Evolutionary conservation across 106 monocot species (phyloP).

Genomic region (Cymbidium sinense): DNA sequence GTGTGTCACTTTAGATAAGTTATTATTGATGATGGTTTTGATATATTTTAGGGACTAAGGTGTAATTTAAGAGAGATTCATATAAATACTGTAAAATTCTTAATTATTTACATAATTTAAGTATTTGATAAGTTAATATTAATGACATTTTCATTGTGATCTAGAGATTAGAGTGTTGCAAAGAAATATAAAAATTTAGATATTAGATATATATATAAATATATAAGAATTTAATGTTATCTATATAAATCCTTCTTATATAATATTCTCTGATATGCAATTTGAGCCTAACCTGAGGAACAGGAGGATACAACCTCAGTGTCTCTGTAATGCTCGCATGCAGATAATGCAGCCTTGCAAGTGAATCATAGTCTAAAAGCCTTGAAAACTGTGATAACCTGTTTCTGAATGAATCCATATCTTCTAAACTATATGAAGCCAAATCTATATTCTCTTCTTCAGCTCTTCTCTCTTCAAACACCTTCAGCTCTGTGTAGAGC

Average conservation of each 20-base stretch:
- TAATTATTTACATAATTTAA: too few species aligned
- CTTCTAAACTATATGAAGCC: background rate
- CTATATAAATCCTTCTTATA: too few species aligned
- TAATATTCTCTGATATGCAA: background rate
- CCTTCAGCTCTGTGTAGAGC: slow-evolving; percentile 54
- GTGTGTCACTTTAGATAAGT: too few species aligned
- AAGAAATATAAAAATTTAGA: too few species aligned
- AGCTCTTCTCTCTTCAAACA: slow-evolving; percentile 51
- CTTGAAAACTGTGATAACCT: slow-evolving; percentile 52
- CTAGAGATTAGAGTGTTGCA: too few species aligned
- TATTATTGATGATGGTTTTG: too few species aligned
- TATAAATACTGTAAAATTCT: too few species aligned
- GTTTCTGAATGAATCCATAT: slow-evolving; percentile 29
- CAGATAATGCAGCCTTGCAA: slow-evolving; percentile 74
- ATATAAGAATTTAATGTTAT: background rate
- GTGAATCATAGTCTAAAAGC: slow-evolving; percentile 57
- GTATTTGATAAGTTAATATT: too few species aligned
- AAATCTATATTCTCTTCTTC: slow-evolving; percentile 39
- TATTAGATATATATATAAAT: background rate
- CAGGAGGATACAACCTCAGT: slow-evolving; percentile 82
- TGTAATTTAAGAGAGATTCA: too few species aligned
- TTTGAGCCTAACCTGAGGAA: slow-evolving; percentile 61
- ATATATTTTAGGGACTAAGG: too few species aligned
- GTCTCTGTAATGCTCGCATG: slow-evolving; percentile 81
- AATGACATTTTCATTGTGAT: too few species aligned